These are phyloP conservation scores for Nicotiana knightiana DNA, from an alignment of 257 asterid species.

Conservation along the genomic window DNA sequence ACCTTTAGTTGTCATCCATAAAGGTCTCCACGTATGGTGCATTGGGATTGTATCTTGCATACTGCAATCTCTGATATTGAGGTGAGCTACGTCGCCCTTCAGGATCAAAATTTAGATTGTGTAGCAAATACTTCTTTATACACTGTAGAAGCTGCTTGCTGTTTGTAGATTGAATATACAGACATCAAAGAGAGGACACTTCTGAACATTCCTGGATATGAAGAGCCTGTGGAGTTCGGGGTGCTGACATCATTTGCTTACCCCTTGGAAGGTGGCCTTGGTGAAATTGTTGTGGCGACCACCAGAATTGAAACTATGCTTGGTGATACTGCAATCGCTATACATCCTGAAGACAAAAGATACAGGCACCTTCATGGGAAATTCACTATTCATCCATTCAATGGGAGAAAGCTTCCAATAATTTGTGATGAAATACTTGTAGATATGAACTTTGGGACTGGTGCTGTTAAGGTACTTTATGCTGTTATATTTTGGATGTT, in stretches of 20 bases:
- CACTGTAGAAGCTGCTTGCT: slow-evolving; percentile 11
- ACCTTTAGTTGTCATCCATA: slow-evolving; percentile 9
- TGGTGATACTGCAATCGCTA: slow-evolving; percentile 91
- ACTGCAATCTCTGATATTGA: slow-evolving; percentile 96
- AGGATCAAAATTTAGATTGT: not conserved
- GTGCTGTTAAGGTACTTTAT: slow-evolving; percentile 77
- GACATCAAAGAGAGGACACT: slow-evolving; percentile 70
- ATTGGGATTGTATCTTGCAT: slow-evolving; percentile 81
- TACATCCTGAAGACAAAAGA: slow-evolving; percentile 79
- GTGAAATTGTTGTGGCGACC: slow-evolving; percentile 90
- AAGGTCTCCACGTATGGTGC: slow-evolving; percentile 83
- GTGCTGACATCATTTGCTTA: slow-evolving; percentile 90
- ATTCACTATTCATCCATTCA: slow-evolving; percentile 76
- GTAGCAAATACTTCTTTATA: not conserved
- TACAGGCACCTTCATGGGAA: slow-evolving; percentile 77
- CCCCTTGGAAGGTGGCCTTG: slow-evolving; percentile 73
- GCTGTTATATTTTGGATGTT: not conserved
- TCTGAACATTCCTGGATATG: slow-evolving; percentile 62
- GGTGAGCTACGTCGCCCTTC: slow-evolving; percentile 29
- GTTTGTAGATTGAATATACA: slow-evolving; percentile 60
- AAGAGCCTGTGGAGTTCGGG: slow-evolving; percentile 71
- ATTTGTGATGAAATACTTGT: slow-evolving; percentile 79
- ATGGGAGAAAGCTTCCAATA: slow-evolving; percentile 75
- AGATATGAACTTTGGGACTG: slow-evolving; percentile 84
- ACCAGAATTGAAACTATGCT: slow-evolving; percentile 93